These are phyloP conservation scores for Neurospora sp. DNA, from an alignment of 495 filamentous ascomycete genomes.

Conservation along the genomic window DNA sequence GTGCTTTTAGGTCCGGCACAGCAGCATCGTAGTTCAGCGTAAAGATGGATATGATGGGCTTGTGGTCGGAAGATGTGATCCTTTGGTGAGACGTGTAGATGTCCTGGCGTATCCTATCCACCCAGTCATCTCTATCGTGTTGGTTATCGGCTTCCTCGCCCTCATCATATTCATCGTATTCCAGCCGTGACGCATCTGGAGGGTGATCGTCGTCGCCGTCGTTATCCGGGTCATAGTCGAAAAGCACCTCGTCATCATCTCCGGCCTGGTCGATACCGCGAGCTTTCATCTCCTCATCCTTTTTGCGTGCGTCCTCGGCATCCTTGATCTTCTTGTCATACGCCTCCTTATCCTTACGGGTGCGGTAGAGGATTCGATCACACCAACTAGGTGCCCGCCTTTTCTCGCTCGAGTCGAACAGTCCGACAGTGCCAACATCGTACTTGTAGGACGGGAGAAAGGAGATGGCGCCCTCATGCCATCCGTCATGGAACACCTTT, in stretches of 20 bases:
- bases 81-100: slow-evolving; percentile 80
- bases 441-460: slow-evolving; percentile 97
- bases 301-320: slow-evolving; percentile 54
- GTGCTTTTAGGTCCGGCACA: slow-evolving; percentile 68
- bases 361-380: slow-evolving; percentile 86
- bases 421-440: slow-evolving; percentile 83
- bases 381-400: slow-evolving; percentile 91
- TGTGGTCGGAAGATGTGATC: slow-evolving; percentile 89
- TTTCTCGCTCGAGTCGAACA: slow-evolving; percentile 94
- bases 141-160: slow-evolving; percentile 31
- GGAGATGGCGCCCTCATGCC: slow-evolving; percentile 77
- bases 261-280: slow-evolving; percentile 63
- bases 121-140: slow-evolving; percentile 43
- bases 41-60: slow-evolving; percentile 76
- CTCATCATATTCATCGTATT: slow-evolving; percentile 54
- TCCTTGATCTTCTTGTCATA: slow-evolving; percentile 60
- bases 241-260: slow-evolving; percentile 76
- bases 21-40: slow-evolving; percentile 75
- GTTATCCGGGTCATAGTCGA: slow-evolving; percentile 81
- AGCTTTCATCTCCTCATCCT: slow-evolving; percentile 76
- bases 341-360: slow-evolving; percentile 55
- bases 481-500: slow-evolving; percentile 81
- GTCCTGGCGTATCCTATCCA: slow-evolving; percentile 57
- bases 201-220: slow-evolving; percentile 40
- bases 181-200: slow-evolving; percentile 29